Percentiles rank a stretch among this genome's conserved stretches.
Conservation (phyloP, 345 rosid genomes). For the Raphanus sativus region DNA sequence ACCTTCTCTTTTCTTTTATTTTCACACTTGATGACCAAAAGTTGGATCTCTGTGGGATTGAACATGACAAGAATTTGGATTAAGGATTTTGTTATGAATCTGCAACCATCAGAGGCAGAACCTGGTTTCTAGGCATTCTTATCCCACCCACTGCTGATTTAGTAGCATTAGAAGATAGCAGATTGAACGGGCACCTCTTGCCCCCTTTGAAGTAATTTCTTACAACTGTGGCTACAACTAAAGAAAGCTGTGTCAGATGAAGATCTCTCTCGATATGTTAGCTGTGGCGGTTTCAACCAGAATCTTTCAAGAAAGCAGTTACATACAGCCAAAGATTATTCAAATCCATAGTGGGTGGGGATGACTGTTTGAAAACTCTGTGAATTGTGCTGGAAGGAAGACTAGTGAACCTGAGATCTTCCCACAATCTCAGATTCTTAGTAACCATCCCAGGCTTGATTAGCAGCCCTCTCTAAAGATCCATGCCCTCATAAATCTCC, state of each 20-base stretch:
- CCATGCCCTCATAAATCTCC: background rate
- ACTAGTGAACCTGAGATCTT: constrained; percentile 68
- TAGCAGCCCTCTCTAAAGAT: background rate
- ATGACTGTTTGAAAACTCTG: constrained; percentile 57
- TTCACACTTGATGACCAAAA: constrained; percentile 25
- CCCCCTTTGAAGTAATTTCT: constrained; percentile 57
- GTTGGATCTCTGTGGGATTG: constrained; percentile 17
- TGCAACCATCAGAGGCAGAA: constrained; percentile 34
- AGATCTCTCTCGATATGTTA: constrained; percentile 34
- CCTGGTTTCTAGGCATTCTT: constrained; percentile 32
- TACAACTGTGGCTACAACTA: background rate
- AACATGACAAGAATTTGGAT: constrained; percentile 4
- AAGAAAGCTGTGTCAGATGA: constrained; percentile 53
- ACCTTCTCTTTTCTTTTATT: constrained; percentile 9
- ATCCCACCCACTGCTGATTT: constrained; percentile 31
- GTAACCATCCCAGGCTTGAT: background rate
- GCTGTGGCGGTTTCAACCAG: background rate
- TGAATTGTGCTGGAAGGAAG: constrained; percentile 57
- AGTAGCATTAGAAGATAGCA: constrained; percentile 62
- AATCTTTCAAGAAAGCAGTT: constrained; percentile 45
- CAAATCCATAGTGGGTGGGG: constrained; percentile 55
- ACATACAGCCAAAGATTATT: constrained; percentile 50
- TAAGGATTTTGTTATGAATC: constrained; percentile 35
- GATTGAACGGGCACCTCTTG: constrained; percentile 82
- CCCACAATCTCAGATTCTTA: constrained; percentile 7